Base-by-base conservation (phyloP, 805 yeast species). In the Yarrowia hollandica region DNA sequence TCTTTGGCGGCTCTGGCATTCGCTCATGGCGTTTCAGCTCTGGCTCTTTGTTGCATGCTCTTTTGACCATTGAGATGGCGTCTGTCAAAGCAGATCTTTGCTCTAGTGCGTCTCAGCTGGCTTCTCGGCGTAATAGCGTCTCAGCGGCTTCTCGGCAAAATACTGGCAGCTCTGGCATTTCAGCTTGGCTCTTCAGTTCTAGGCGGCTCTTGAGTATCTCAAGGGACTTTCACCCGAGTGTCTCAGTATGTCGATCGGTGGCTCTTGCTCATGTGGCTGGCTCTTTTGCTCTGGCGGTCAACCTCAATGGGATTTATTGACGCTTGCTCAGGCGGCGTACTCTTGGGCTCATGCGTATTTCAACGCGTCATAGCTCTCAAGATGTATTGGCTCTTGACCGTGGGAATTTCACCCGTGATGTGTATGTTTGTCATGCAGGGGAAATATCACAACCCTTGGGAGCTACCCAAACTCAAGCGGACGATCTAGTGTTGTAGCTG, bases 381-480 rank as follows among this genome's bases (percentile, higher is more conserved):
- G 44, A n/a, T n/a, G 30, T 33, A 41, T 41, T 41, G 48, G 33
- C 48, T 41, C 48, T 41, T 41, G 33, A 26, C 48, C 48, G 9
- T 15, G 12, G n/a, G n/a, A n/a, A n/a, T n/a, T n/a, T n/a, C n/a
- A n/a, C n/a, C n/a, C n/a, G n/a, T n/a, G 33, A 41, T 41, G 48
- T 41, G 48, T 39, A 23, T 39, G n/a, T 18, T 41, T 15, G 19
- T 11, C 48, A 41, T 41, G 48, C 48, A 25, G 48, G 48, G 48
- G 44, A 39, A 22, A n/a, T 21, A 23, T 39, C 44, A 16, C 33
- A 41, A 41, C 48, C 48, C 48, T 25, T 41, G 48, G 48, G 48
- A 7, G 48, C 48, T 25, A 41, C 48, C 48, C 48, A 41, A 41
- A 41, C 48, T 41, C 48, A 16, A 41, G 48, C 48, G 48, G 48